Base-by-base conservation (phyloP, 495 filamentous ascomycete genomes). In the Hypoxylon lienhwacheense region DNA sequence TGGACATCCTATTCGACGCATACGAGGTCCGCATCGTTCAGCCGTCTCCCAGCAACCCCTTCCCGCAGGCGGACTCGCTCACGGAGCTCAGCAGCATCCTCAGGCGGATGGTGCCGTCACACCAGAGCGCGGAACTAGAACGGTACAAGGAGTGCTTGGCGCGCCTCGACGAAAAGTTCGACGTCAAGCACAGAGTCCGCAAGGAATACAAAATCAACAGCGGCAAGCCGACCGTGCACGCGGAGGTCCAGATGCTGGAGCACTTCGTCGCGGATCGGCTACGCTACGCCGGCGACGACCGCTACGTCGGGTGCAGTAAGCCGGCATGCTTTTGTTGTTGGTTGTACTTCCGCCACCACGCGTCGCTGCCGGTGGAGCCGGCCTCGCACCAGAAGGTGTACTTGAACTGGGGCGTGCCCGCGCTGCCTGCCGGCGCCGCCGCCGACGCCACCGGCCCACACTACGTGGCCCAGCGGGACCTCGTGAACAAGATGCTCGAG, bases 261-360 rank as follows among this genome's bases (percentile, higher is more conserved):
- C 22, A 59, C 46, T 51, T 41, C 33, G 41, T 21, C 7, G 47
- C 52, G 7, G 47, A 33, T 2, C 19, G 47, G 0, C 3, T 64
- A 0, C 51, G 52, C n/a, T 74, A 69, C 56, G 70, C 60, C 36
- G 46, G 49, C 14, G 52, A 67, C 15, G 69, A 64, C 3, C 21
- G 34, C 4, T 75, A 72, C 42, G 68, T 74, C 4, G 71, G 71
- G 24, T 47, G 48, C 43, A 70, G 67, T 59, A 76, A 76, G 51
- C 70, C 73, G 1, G 67, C 70, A 0, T 76, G 73, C 29, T 59
- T 54, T 2, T 66, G 72, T 6, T 75, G 72, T 41, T 4, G 36
- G 1, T 43, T 62, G 7, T 76, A 72, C 24, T 69, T 74, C 26
- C 24, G 17, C 3, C 36, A 36, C 0, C 66, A 71, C n/a, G 34